A percentile compares a stretch with the other conserved stretches of the same genome.
These are phyloP conservation scores for Beauveria bassiana DNA, from an alignment of 2,329 filamentous ascomycete species.

Conservation along the genomic window DNA sequence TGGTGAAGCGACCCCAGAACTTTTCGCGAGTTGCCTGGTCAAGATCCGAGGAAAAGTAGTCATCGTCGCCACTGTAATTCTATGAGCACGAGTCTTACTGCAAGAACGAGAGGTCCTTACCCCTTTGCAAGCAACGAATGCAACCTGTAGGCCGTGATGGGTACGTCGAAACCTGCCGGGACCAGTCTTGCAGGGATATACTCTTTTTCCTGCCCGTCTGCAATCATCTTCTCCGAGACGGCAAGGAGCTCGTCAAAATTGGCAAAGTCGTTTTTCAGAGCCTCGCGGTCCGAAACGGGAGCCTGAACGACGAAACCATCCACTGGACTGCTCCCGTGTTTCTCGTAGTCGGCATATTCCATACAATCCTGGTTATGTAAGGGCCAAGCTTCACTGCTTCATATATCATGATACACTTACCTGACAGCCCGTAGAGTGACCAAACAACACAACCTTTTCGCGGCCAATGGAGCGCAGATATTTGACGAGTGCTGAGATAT, in stretches of 20 bases:
- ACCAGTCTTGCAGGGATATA: constrained; percentile 43
- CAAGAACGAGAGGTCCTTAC: constrained; percentile 28
- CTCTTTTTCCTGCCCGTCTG: constrained; percentile 44
- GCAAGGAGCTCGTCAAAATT: constrained; percentile 38
- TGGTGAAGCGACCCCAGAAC: constrained; percentile 59
- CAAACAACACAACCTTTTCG: constrained; percentile 46
- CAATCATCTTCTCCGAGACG: constrained; percentile 46
- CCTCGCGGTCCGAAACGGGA: constrained; percentile 70
- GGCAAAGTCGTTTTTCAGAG: constrained; percentile 38
- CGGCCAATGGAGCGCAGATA: constrained; percentile 45
- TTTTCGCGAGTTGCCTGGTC: constrained; percentile 41
- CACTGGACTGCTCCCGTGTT: constrained; percentile 42
- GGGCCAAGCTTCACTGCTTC: background rate
- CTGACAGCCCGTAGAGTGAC: constrained; percentile 53
- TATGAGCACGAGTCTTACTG: background rate
- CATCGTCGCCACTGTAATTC: constrained; percentile 59
- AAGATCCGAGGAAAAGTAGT: constrained; percentile 83
- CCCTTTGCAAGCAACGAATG: constrained; percentile 41
- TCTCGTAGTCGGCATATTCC: constrained; percentile 41
- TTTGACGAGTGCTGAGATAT: constrained; percentile 44
- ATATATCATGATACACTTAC: constrained; percentile 22
- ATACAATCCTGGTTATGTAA: constrained; percentile 38
- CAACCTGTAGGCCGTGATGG: constrained; percentile 46
- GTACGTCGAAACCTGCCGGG: constrained; percentile 32
- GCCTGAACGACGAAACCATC: constrained; percentile 76